Base-by-base conservation (phyloP, 148 eudicot genomes). In the Hydrangea macrophylla region DNA sequence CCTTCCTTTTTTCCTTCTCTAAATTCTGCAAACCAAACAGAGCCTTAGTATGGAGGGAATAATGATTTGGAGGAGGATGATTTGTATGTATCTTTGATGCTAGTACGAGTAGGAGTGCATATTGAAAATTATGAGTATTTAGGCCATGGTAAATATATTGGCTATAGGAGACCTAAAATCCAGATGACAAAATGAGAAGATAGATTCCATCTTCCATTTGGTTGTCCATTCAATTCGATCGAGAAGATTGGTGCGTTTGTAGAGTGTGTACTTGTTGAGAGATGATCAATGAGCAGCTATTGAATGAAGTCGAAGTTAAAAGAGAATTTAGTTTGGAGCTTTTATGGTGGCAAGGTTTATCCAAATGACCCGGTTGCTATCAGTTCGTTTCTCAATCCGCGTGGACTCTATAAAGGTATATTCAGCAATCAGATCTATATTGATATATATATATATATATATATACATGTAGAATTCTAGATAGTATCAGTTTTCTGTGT, bases 211-310 rank as follows among this genome's bases (percentile, higher is more conserved):
- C 6, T 33, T 54, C 44, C n/a, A 12, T 32, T 23, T 32, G n/a
- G 10, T 64, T 5, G 10, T 27, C 55, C 9, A 3, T 26, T 28
- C 5, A 22, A 58, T 58, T 30, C 53, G n/a, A n/a, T n/a, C n/a
- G 13, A 60, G 44, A 44, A 20, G n/a, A 63, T 28, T 44, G 55
- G 24, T n/a, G 56, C 10, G 44, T 50, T 45, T 11, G 56, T 48
- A 39, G 59, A 65, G 44, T 20, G 40, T 27, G 58, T 26, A 36
- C 26, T 48, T 9, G 40, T 30, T 48, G 68, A 57, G 57, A 53
- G 59, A 44, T 51, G 69, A 53, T 10, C 23, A 65, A 65, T 51
- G 10, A 6, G 36, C n/a, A 20, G 18, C 53, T 44, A 30, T 51
- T 53, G 59, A 27, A 65, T 9, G 32, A 9, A 28, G 22, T 23